Conservation (phyloP, 192 early-diverging fungal species). For the Rhizophagus prolifer region DNA sequence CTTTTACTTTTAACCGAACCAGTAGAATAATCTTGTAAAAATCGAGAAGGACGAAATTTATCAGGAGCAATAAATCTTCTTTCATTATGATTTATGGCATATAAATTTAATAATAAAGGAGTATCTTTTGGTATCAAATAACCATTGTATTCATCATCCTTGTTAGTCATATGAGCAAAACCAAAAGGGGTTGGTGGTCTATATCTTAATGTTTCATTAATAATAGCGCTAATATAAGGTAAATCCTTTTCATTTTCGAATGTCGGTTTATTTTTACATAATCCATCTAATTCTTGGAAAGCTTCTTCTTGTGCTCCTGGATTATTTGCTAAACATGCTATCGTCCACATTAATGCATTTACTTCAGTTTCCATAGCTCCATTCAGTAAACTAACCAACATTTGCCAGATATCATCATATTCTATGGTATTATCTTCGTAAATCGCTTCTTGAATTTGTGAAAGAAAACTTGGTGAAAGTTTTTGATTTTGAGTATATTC, state of each 20-base stretch:
- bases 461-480: background rate
- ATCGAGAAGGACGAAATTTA: constrained; percentile 53
- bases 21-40: background rate
- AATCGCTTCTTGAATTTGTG: background rate
- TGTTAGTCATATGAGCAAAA: constrained; percentile 36
- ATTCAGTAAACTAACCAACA: background rate
- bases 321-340: constrained; percentile 26
- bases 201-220: constrained; percentile 36
- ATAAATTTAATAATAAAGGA: constrained; percentile 52
- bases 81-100: constrained; percentile 51
- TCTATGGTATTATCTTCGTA: background rate
- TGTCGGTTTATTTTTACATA: constrained; percentile 2
- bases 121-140: constrained; percentile 53
- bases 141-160: constrained; percentile 39
- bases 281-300: constrained; percentile 18
- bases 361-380: constrained; percentile 12
- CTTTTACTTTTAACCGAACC: background rate
- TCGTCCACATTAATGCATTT: constrained; percentile 25
- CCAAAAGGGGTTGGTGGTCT: constrained; percentile 35
- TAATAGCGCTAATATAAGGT: constrained; percentile 38
- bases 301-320: constrained; percentile 28
- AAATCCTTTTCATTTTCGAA: constrained; percentile 18
- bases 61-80: constrained; percentile 45
- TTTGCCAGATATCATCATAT: background rate
- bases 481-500: background rate